Base-by-base conservation (phyloP, 208 protist species). In the Leishmania gerbilli region DNA sequence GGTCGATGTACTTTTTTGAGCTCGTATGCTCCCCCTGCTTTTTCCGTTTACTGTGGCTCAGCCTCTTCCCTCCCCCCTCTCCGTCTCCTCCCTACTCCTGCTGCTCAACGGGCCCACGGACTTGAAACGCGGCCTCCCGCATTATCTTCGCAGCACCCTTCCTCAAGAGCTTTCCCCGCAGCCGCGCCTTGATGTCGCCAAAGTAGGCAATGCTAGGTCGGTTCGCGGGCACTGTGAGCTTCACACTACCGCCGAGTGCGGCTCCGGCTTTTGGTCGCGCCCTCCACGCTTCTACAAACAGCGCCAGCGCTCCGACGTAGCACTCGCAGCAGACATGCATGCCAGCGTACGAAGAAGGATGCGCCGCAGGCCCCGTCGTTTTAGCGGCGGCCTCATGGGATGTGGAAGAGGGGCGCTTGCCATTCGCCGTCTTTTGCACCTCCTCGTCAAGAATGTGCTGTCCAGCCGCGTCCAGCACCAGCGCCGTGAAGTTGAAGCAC, bases 401-500 rank as follows among this genome's bases (percentile, higher is more conserved):
- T 21, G 24, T 9, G 65, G 31, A 8, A 1, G 24, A 21, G 60
- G 34, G 27, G 42, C n/a, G 68, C 24, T 68, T 65, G 19, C n/a
- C 62, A 76, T 56, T 77, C 34, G 34, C 27, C 37, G 64, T 58
- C 60, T 83, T 75, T 53, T 31, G 71, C 8, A 90, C 74, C 58
- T 79, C 74, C 1, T 76, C 79, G 15, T 84, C 67, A 8, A 89
- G 78, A 31, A 87, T 71, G 34, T 89, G 88, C 42, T 82, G 79
- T 15, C 81, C 76, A 0, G 84, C 85, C 0, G 79, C 75, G 60
- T 95, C 91, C 69, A 95, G 72, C 37, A 95, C 84, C 0, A 93
- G 21, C 11, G 80, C 91, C 21, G 91, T 91, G 67, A 97, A 86
- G 79, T 92, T 95, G 84, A 95, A 95, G 56, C 84, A 87, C 11